Evolutionary conservation across 345 rosid species (phyloP), one percentile per base, ranked within the genome.

Genomic region (Limnanthes douglasii): DNA sequence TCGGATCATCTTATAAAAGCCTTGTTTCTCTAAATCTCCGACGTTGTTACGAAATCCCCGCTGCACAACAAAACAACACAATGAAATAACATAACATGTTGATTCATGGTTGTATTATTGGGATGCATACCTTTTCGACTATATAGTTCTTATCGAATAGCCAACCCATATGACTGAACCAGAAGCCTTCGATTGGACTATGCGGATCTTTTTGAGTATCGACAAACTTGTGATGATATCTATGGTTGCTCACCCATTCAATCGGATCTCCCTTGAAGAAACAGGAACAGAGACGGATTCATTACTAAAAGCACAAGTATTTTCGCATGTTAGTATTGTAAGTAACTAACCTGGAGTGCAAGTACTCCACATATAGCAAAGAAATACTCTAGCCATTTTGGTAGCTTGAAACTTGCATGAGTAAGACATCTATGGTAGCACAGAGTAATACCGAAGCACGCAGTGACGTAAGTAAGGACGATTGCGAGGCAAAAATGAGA

Each of bases 121-220:
- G 23, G 10, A 31, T 21, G 2, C 10, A 21, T 47, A 86, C 90
- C 85, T 61, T 86, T 44, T 56, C 24, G 35, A 17, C 6, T 9
- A 73, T 15, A 51, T 61, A 53, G 11, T 59, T 50, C 26, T 65
- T 50, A 26, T 88, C 94, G 46, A 82, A 82, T 9, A 88, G 61
- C 95, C 97, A 82, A 11, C 45, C 57, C 47, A 78, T 65, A 49
- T 86, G 97, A 29, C 95, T 82, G 31, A 73, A 76, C 97, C 95
- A 83, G 56, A 88, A 88, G 16, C 97, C 97, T 69, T 73, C 86
- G 39, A 51, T 53, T 42, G 97, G 97, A 58, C 94, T 82, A 57
- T 82, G 97, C 4, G 94, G 97, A 48, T 86, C 97, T 47, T 72
- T 64, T 6, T 82, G 85, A 8, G 95, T 75, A 67, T 84, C 95